Evolutionary conservation across 805 yeast genomes (phyloP).

Genomic region (Aciculoconidium aculeatum): DNA sequence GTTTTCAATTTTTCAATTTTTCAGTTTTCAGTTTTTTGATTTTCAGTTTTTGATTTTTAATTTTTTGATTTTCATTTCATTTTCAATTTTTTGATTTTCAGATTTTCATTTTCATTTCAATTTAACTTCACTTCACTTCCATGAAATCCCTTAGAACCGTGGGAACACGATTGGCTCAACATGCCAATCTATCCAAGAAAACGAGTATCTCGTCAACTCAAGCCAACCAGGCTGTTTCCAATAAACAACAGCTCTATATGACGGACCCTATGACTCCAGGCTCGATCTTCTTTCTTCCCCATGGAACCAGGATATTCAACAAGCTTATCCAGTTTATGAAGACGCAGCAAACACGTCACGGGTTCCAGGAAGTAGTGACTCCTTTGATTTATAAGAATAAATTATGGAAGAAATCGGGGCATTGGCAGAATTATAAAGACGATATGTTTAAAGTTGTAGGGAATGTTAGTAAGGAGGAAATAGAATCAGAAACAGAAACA

Average conservation of each 20-base stretch:
- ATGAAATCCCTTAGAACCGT: no score
- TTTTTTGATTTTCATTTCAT: no score
- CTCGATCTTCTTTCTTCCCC: slow-evolving; percentile 84
- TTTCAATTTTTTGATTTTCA: no score
- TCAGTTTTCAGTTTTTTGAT: no score
- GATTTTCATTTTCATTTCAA: no score
- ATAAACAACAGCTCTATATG: slow-evolving; percentile 68
- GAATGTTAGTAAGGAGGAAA: slow-evolving; percentile 26
- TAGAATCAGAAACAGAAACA: slow-evolving; percentile 9
- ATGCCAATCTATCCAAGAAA: no score
- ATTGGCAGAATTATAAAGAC: slow-evolving; percentile 90
- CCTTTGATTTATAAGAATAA: slow-evolving; percentile 81
- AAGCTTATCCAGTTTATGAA: slow-evolving; percentile 78
- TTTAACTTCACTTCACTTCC: no score
- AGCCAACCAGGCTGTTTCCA: slow-evolving; percentile 43
- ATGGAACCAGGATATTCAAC: slow-evolving; percentile 84
- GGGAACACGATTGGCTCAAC: no score
- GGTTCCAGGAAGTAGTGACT: slow-evolving; percentile 87
- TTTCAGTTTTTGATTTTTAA: no score
- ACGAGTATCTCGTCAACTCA: slow-evolving; percentile 36
- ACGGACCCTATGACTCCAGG: slow-evolving; percentile 86
- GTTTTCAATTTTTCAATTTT: no score
- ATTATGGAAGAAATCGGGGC: slow-evolving; percentile 90
- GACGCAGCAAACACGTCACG: slow-evolving; percentile 70
- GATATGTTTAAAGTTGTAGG: slow-evolving; percentile 91